Evolutionary conservation across 495 filamentous ascomycete genomes (phyloP), one percentile per base, ranked within the genome.

Genomic region (Penicillium ucsense): DNA sequence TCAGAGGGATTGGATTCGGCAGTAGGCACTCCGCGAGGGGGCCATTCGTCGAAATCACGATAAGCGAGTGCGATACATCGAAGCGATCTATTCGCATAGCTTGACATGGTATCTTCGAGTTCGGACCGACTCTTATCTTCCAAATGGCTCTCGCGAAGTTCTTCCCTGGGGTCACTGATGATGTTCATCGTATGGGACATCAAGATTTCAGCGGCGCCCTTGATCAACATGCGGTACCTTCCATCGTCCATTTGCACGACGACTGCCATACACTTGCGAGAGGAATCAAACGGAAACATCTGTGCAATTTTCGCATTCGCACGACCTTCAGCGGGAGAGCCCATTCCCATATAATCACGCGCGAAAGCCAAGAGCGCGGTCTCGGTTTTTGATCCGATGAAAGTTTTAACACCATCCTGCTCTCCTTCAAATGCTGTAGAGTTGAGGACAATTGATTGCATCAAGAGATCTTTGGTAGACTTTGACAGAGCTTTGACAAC

Each of bases 371-470:
- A 70, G 35, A 95, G 71, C 2, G 89, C 86, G 5, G 88, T 91
- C 56, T 95, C 89, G 0, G 89, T 95, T 70, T 94, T 95, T 4
- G 89, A 94, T 43, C 89, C 89, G 47, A 94, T 80, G 51, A 90
- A 95, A 0, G 78, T 76, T 44, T 70, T 64, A 8, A 77, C 67
- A 0, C 77, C 78, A 35, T 88, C 81, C 32, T 79, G 74, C 32
- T 90, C 85, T 31, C 85, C 84, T 60, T 95, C 88, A 53, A 91
- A 94, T 5, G 89, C 89, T 0, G 89, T 94, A 2, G 89, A 91
- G 67, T 95, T 95, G 49, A 90, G 66, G 8, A 82, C 76, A 51
- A 95, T 87, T 0, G 87, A 91, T 43, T 89, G 76, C 31, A 79
- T 67, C 5, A 95, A 59, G 10, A 89, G 60, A 8, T 78, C 70